Conservation (phyloP, 2,329 filamentous ascomycete genomes). For the Talaromyces amestolkiae region DNA sequence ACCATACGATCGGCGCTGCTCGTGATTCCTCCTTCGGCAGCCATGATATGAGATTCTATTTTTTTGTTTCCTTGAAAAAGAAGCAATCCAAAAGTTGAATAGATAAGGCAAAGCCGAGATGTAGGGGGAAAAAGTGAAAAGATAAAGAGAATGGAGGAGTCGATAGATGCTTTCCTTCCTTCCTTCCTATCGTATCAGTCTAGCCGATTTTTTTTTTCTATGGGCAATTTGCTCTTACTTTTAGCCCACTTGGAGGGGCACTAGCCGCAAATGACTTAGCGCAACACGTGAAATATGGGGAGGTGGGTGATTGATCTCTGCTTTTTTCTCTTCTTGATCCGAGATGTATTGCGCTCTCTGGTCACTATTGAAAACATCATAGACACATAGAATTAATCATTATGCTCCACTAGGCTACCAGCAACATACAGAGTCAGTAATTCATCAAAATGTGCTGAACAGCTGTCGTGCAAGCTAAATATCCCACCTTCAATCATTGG, state of each 20-base stretch:
- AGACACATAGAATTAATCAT: background rate
- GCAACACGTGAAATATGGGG: slow-evolving; percentile 26
- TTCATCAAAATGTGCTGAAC: background rate
- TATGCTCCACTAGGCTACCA: too few relatives aligned
- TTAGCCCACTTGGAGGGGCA: slow-evolving; percentile 18
- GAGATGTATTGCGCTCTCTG: background rate
- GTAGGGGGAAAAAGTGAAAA: background rate
- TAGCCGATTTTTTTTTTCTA: slow-evolving; percentile 17
- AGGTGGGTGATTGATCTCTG: background rate
- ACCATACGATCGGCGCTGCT: slow-evolving; percentile 50
- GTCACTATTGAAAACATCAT: background rate
- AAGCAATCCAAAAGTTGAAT: background rate
- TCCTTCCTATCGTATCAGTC: slow-evolving; percentile 10
- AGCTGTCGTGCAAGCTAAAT: background rate
- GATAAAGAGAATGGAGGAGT: background rate
- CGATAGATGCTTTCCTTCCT: slow-evolving; percentile 6
- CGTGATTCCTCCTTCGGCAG: slow-evolving; percentile 24
- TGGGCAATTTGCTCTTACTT: background rate
- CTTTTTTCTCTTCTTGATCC: background rate
- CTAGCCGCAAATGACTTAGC: slow-evolving; percentile 6
- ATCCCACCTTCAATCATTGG: background rate
- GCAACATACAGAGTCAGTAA: background rate
- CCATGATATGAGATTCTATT: slow-evolving; percentile 7
- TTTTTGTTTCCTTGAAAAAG: background rate
- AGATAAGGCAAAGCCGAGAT: background rate